Percentiles rank a stretch among this genome's conserved stretches.
Conservation (phyloP, 257 asterid species). For the Solanum infundibuliforme region DNA sequence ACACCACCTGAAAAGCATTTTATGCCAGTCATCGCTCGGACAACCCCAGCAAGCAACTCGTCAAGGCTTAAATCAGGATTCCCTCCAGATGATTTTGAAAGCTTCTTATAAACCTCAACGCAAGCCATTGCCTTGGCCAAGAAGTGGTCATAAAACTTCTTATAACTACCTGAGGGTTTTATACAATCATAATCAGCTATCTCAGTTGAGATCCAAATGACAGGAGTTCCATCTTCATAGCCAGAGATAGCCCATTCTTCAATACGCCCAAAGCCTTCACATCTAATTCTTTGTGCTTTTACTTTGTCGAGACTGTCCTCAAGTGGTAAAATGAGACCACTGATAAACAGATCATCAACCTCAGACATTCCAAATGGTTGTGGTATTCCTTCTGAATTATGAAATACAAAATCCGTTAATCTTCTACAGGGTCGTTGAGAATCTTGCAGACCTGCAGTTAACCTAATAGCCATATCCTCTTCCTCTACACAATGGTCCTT, state of each 20-base stretch:
- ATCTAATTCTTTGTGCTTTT: conserved; percentile 49
- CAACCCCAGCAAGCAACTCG: conserved; percentile 85
- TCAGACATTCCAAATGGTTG: conserved; percentile 88
- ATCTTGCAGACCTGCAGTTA: conserved; percentile 49
- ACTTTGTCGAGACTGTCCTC: conserved; percentile 49
- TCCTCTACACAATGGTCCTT: conserved; percentile 42
- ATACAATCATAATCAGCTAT: conserved; percentile 80
- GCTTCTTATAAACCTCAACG: conserved; percentile 65
- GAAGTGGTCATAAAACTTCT: conserved; percentile 63
- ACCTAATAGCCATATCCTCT: conserved; percentile 63
- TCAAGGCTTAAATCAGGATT: conserved; percentile 54
- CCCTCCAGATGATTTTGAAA: conserved; percentile 61
- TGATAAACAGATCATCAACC: conserved; percentile 57
- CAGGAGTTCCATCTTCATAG: conserved; percentile 83
- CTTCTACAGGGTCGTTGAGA: conserved; percentile 67
- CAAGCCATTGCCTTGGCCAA: conserved; percentile 75
- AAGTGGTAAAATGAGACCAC: conserved; percentile 68
- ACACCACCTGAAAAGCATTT: conserved; percentile 63
- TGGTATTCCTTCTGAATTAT: conserved; percentile 49
- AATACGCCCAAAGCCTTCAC: conserved; percentile 90
- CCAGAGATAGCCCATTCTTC: conserved; percentile 97
- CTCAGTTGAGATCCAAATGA: conserved; percentile 78
- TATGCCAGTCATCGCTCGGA: conserved; percentile 70
- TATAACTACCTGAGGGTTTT: conserved; percentile 71
- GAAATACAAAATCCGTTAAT: conserved; percentile 62